These are phyloP conservation scores for Aspergillus egyptiacus DNA, from an alignment of 495 filamentous ascomycete species.

Conservation along the genomic window DNA sequence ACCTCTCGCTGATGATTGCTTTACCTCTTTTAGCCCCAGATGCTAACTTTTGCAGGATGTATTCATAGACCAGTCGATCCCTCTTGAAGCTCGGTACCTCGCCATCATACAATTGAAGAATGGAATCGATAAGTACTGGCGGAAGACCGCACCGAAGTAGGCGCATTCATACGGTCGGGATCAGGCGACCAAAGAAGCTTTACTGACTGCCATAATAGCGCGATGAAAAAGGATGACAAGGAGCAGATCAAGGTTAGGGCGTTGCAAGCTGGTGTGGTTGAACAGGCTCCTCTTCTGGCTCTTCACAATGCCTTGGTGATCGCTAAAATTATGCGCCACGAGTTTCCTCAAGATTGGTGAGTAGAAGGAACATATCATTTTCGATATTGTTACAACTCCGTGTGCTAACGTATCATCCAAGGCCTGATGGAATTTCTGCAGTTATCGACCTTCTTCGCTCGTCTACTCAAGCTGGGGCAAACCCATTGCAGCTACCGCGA, in stretches of 20 bases:
- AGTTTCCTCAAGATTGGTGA: slow-evolving; percentile 81
- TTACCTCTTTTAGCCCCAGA: background rate
- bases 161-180: slow-evolving; percentile 2
- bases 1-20: background rate
- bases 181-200: background rate
- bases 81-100: slow-evolving; percentile 73
- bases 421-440: slow-evolving; percentile 46
- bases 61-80: slow-evolving; percentile 70
- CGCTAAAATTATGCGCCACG: slow-evolving; percentile 80
- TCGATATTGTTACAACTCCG: background rate
- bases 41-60: slow-evolving; percentile 48
- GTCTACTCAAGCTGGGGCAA: slow-evolving; percentile 36
- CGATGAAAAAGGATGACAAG: slow-evolving; percentile 71
- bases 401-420: slow-evolving; percentile 16
- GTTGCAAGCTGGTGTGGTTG: slow-evolving; percentile 64
- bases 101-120: slow-evolving; percentile 92
- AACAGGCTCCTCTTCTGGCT: slow-evolving; percentile 66
- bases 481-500: slow-evolving; percentile 57
- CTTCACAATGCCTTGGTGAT: slow-evolving; percentile 81
- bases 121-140: slow-evolving; percentile 91
- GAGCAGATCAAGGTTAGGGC: slow-evolving; percentile 64
- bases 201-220: slow-evolving; percentile 33
- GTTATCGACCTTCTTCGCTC: slow-evolving; percentile 58
- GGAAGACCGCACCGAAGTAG: slow-evolving; percentile 62
- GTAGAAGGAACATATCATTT: background rate